These are phyloP conservation scores for Paecilomyces niveus DNA, from an alignment of 2,329 filamentous ascomycete genomes.

Conservation along the genomic window DNA sequence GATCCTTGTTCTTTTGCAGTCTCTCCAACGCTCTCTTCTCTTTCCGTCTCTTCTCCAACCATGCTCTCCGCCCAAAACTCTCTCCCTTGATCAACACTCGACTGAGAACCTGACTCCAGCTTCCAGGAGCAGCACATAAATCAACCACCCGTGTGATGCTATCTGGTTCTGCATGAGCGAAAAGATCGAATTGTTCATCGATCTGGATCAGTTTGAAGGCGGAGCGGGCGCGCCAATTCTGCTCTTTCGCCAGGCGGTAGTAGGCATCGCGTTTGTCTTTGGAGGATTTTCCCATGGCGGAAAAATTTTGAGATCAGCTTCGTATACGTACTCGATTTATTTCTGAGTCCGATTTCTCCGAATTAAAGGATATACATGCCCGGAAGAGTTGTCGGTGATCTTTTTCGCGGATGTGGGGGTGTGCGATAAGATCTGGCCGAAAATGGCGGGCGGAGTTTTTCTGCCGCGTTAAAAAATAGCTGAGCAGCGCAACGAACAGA, in stretches of 20 bases:
- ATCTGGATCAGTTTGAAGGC: slow-evolving; percentile 97
- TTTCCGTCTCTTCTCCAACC: slow-evolving; percentile 73
- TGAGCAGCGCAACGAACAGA: neutral
- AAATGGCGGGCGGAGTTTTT: slow-evolving; percentile 15
- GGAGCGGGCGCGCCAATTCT: slow-evolving; percentile 93
- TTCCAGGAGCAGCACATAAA: slow-evolving; percentile 89
- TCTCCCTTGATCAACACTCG: slow-evolving; percentile 90
- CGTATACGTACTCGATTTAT: slow-evolving; percentile 1
- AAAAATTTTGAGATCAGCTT: neutral
- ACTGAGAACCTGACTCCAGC: slow-evolving; percentile 95
- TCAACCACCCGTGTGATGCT: slow-evolving; percentile 90
- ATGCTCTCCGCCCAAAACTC: slow-evolving; percentile 76
- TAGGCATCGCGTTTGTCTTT: slow-evolving; percentile 99
- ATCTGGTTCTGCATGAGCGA: slow-evolving; percentile 52
- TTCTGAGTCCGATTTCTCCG: neutral
- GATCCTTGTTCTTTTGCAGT: slow-evolving; percentile 9
- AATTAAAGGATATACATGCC: neutral
- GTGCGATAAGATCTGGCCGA: slow-evolving; percentile 26
- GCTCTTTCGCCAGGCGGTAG: slow-evolving; percentile 95
- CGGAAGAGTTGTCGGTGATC: slow-evolving; percentile 3
- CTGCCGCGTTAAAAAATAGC: slow-evolving; percentile 8
- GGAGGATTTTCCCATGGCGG: slow-evolving; percentile 86
- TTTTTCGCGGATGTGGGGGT: slow-evolving; percentile 20
- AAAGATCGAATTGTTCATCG: slow-evolving; percentile 92
- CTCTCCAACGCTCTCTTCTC: slow-evolving; percentile 33